Conservation (phyloP, 208 protist species). For the Leishmania gerbilli region DNA sequence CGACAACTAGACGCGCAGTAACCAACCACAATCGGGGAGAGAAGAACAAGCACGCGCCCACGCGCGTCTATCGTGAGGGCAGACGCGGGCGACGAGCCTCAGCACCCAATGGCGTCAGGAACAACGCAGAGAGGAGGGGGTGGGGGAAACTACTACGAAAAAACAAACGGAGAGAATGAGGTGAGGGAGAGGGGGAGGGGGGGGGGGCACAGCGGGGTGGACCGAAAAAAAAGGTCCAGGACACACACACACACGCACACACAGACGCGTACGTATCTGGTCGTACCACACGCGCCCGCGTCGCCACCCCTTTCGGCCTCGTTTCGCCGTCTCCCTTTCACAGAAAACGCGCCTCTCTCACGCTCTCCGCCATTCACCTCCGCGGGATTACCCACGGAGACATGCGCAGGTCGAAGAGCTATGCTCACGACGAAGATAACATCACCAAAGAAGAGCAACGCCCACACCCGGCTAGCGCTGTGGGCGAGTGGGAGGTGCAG, state of each 20-base stretch:
- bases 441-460: neutral
- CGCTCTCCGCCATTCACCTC: neutral
- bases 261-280: neutral
- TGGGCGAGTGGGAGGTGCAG: neutral
- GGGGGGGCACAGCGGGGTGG: neutral
- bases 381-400: neutral
- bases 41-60: neutral
- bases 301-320: neutral
- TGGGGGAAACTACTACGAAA: neutral
- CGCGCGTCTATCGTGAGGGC: neutral
- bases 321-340: neutral
- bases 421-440: neutral
- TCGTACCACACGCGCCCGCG: neutral
- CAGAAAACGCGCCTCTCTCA: neutral
- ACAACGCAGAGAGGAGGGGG: neutral
- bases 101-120: neutral
- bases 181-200: neutral
- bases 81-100: neutral
- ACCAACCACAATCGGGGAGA: neutral
- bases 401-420: neutral
- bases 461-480: neutral
- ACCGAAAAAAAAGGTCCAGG: neutral
- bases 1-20: too few species aligned
- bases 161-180: slow-evolving; percentile 3
- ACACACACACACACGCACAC: neutral